Evolutionary conservation across 2,329 filamentous ascomycete genomes (phyloP), one percentile per base, ranked within the genome.

Genomic region (Sporothrix schenckii): DNA sequence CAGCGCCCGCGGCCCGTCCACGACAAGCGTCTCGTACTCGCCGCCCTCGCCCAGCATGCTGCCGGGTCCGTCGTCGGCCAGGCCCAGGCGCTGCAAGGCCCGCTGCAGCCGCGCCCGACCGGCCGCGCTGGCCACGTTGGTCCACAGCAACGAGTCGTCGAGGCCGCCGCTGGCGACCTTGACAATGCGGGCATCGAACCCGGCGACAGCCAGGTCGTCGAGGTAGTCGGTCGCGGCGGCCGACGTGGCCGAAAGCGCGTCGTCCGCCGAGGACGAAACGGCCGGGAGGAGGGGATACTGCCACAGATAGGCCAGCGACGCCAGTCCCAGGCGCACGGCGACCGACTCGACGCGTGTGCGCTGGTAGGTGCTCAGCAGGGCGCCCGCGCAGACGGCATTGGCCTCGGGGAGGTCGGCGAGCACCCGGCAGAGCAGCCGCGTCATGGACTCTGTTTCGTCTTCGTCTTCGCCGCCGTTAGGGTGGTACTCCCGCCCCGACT

Each of bases 281-380:
- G n/a, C 10, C 2, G 91, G 90, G 3, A 97, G 84, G 61, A 86
- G 81, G 1, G 93, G 92, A 80, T 92, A 97, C 82, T 97, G 92
- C 95, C 95, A 99, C 65, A 99, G 83, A 80, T 91, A 98, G 7
- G 93, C 91, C 39, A 99, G 83, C 16, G 95, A 92, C 0, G 86
- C 86, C 14, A 99, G 86, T 2, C 91, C 91, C n/a, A 98, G 84
- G 19, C 95, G 86, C n/a, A 89, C 78, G 13, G 94, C 94, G 13
- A 98, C 90, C 71, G 92, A 94, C 81, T 99, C 95, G 66, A 99
- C 91, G n/a, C 95, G 86, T 0, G 94, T 98, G 70, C 95, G 90
- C 81, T 99, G 95, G 80, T 99, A 99, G 3, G 93, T 97, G 11
- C 93, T 97, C 50, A 98, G 82, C 72, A 99, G 97, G 24, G 95